A percentile compares a stretch with the other conserved stretches of the same genome.
Conservation (phyloP, 495 filamentous ascomycete species). For the Podospora pseudoanserina region DNA sequence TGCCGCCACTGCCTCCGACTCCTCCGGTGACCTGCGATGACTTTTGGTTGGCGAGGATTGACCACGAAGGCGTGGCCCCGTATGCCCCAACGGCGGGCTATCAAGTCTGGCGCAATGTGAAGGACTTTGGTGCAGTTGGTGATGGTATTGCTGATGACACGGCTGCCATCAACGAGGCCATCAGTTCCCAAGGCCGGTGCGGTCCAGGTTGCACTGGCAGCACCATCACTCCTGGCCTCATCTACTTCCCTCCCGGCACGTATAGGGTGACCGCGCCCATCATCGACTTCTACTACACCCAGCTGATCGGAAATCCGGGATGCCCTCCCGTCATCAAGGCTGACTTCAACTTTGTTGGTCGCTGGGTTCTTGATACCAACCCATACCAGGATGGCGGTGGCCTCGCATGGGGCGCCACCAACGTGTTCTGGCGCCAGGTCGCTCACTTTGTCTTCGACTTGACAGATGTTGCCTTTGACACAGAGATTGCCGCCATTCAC, state of each 20-base stretch:
- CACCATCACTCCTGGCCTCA: slow-evolving; percentile 66
- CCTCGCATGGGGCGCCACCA: slow-evolving; percentile 52
- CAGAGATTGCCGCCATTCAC: slow-evolving; percentile 64
- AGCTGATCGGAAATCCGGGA: slow-evolving; percentile 68
- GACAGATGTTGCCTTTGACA: slow-evolving; percentile 51
- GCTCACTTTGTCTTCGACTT: slow-evolving; percentile 71
- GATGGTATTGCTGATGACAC: slow-evolving; percentile 81
- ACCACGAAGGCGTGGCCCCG: slow-evolving; percentile 47
- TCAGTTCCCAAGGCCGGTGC: slow-evolving; percentile 70
- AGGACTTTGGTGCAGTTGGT: slow-evolving; percentile 53
- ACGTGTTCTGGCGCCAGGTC: slow-evolving; percentile 73
- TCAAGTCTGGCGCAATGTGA: slow-evolving; percentile 56
- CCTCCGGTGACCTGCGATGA: slow-evolving; percentile 24
- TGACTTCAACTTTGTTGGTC: slow-evolving; percentile 52
- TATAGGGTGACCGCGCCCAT: slow-evolving; percentile 66
- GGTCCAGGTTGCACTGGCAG: slow-evolving; percentile 69
- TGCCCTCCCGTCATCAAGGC: slow-evolving; percentile 63
- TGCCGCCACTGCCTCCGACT: slow-evolving; percentile 10
- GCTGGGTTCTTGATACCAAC: slow-evolving; percentile 63
- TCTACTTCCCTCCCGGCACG: slow-evolving; percentile 76
- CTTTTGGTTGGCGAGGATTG: slow-evolving; percentile 48
- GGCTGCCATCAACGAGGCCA: slow-evolving; percentile 75
- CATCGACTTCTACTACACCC: slow-evolving; percentile 61
- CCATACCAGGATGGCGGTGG: slow-evolving; percentile 31
- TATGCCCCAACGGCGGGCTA: slow-evolving; percentile 39